These are phyloP conservation scores for Fusarium sp. DNA, from an alignment of 2,329 filamentous ascomycete genomes.

Conservation along the genomic window DNA sequence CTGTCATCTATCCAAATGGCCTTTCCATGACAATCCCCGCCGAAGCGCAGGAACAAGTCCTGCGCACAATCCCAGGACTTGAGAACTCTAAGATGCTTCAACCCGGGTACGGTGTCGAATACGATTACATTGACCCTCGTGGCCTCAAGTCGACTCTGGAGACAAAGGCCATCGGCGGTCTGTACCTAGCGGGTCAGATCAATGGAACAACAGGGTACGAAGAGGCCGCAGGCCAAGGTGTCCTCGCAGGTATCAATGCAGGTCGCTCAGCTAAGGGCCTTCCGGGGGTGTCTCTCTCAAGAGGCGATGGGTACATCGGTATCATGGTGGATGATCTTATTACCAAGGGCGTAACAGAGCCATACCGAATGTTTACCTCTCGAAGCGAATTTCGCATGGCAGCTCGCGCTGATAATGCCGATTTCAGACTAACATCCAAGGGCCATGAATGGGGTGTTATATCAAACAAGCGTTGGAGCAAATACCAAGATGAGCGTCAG, in stretches of 20 bases:
- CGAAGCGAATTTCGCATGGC: conserved; percentile 96
- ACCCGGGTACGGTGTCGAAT: conserved; percentile 96
- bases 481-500: conserved; percentile 74
- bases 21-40: conserved; percentile 96
- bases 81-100: conserved; percentile 94
- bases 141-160: conserved; percentile 90
- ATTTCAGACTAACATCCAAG: conserved; percentile 84
- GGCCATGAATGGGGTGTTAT: conserved; percentile 85
- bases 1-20: conserved; percentile 95
- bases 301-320: conserved; percentile 95
- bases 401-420: conserved; percentile 93
- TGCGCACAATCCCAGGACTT: conserved; percentile 90
- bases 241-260: conserved; percentile 94
- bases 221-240: conserved; percentile 93
- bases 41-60: conserved; percentile 85
- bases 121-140: conserved; percentile 97
- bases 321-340: conserved; percentile 99
- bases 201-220: conserved; percentile 99
- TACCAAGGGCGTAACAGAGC: conserved; percentile 96
- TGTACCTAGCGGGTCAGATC: conserved; percentile 96
- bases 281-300: conserved; percentile 76
- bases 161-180: conserved; percentile 89
- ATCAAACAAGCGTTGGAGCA: conserved; percentile 81
- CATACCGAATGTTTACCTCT: conserved; percentile 98
- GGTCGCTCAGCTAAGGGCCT: conserved; percentile 82